A percentile compares a stretch with the other conserved stretches of the same genome.
Evolutionary conservation across 106 monocot species (phyloP).

Genomic region (Gastrodia elata): DNA sequence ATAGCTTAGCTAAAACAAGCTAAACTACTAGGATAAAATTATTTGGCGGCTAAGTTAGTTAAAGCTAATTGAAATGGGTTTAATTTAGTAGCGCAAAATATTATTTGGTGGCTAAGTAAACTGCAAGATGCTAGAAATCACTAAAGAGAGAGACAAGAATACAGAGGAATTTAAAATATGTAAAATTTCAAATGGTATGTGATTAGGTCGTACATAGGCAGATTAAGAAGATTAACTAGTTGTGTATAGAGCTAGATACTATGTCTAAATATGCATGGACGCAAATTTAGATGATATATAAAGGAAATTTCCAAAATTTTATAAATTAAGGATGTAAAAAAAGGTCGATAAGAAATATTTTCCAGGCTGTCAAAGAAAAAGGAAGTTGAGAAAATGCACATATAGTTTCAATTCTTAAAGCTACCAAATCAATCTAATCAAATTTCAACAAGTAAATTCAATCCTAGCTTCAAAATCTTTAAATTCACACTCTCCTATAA

Average conservation of each 20-base stretch:
- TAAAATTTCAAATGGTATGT: neutral
- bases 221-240: neutral
- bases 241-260: neutral
- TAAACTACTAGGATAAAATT: no score
- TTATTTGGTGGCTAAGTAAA: no score
- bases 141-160: neutral
- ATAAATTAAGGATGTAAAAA: neutral
- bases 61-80: no score
- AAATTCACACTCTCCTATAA: neutral
- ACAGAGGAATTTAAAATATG: neutral
- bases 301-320: neutral
- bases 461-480: no score
- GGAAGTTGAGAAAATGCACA: neutral
- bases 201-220: neutral
- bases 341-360: neutral
- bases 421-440: constrained; percentile 4
- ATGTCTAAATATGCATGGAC: neutral
- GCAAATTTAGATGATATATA: neutral
- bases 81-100: no score
- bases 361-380: neutral
- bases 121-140: no score
- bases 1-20: no score
- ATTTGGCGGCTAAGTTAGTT: no score
- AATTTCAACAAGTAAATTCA: neutral
- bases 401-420: neutral